Percentiles rank a stretch among this genome's conserved stretches.
phyloP scores from a whole-genome alignment of 805 yeast genomes.

The Pichia occidentalis region DNA sequence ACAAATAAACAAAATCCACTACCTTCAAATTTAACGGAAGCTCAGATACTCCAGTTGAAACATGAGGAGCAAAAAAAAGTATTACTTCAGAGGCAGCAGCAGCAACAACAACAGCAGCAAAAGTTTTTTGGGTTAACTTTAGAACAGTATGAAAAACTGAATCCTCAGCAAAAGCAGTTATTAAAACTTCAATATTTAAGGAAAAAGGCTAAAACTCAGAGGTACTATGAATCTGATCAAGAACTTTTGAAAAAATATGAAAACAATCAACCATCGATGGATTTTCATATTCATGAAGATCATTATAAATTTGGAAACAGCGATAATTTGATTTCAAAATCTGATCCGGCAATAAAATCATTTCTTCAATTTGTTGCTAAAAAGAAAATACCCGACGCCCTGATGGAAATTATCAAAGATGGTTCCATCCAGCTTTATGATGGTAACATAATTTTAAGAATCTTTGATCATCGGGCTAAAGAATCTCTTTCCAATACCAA shows the following conservation, averaged over 20 bases:
- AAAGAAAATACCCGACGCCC: conserved; percentile 82
- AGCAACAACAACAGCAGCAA: conserved; percentile 17
- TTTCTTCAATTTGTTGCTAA: conserved; percentile 73
- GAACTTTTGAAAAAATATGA: conserved; percentile 73
- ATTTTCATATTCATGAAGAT: conserved; percentile 84
- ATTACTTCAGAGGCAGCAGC: conserved; percentile 22
- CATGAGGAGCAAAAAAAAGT: conserved; percentile 22
- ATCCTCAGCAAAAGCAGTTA: conserved; percentile 36
- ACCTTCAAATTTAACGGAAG: conserved; percentile 24
- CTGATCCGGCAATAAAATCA: conserved; percentile 68
- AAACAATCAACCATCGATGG: conserved; percentile 72
- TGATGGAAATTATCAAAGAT: conserved; percentile 84
- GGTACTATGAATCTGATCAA: conserved; percentile 64
- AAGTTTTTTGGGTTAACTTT: conserved; percentile 22
- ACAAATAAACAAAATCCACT: conserved; percentile 21
- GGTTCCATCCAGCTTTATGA: conserved; percentile 81
- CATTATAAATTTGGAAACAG: conserved; percentile 87
- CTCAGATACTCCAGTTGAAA: conserved; percentile 12
- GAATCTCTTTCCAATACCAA: not conserved
- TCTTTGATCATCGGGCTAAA: conserved; percentile 69
- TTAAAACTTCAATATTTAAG: conserved; percentile 37
- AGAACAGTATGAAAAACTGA: conserved; percentile 30
- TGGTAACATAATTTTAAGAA: conserved; percentile 80
- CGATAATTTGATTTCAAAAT: conserved; percentile 80
- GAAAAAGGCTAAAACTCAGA: conserved; percentile 40